Conservation (phyloP, 2,329 filamentous ascomycete genomes). For the Mollisia scopiformis region DNA sequence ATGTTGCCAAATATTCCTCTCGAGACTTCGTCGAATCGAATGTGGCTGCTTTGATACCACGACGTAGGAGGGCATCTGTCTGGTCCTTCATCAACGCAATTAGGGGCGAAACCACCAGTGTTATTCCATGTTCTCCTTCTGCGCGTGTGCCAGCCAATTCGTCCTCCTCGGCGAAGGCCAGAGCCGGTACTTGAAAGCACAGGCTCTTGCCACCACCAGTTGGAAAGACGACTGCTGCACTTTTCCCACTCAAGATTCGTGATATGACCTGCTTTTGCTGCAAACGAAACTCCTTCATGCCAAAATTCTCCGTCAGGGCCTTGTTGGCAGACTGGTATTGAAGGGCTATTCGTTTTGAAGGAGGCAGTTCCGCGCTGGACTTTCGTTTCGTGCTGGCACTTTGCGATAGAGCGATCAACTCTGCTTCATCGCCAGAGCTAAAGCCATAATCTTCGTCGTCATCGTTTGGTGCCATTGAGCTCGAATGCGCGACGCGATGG, state of each 20-base stretch:
- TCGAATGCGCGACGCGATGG: neutral
- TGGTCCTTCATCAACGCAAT: constrained; percentile 65
- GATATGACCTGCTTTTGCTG: constrained; percentile 49
- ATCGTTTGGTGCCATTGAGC: neutral
- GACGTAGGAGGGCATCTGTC: constrained; percentile 54
- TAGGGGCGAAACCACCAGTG: constrained; percentile 58
- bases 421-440: neutral
- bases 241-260: constrained; percentile 45
- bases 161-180: constrained; percentile 46
- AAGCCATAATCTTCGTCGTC: neutral
- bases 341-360: neutral
- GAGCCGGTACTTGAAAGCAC: constrained; percentile 47
- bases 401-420: neutral
- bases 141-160: constrained; percentile 29
- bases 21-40: constrained; percentile 57
- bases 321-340: constrained; percentile 32
- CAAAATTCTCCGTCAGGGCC: constrained; percentile 43
- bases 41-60: constrained; percentile 54
- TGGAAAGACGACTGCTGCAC: constrained; percentile 46
- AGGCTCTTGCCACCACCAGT: constrained; percentile 47
- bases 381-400: neutral
- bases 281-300: constrained; percentile 44
- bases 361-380: neutral
- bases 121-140: constrained; percentile 45
- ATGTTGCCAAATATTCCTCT: constrained; percentile 43